Conservation (phyloP, 2,329 filamentous ascomycete genomes). For the Amphichorda felina region DNA sequence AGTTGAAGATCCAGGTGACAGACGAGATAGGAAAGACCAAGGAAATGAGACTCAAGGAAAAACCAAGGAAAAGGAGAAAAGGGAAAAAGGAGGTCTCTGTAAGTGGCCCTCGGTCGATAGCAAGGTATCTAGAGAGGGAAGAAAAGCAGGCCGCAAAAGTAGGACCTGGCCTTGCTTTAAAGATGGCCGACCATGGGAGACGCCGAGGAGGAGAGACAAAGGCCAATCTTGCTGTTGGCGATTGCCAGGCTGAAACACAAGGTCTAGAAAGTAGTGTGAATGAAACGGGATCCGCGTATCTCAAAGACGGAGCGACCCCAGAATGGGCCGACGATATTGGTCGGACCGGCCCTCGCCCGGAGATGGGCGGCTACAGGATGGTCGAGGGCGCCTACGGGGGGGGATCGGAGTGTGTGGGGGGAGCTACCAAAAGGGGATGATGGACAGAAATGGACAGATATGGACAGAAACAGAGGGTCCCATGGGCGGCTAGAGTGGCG, state of each 20-base stretch:
- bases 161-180: slow-evolving; percentile 9
- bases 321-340: slow-evolving; percentile 39
- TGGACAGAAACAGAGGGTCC: no score
- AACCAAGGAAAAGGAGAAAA: slow-evolving; percentile 11
- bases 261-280: slow-evolving; percentile 15
- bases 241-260: slow-evolving; percentile 17
- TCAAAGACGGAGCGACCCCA: slow-evolving; percentile 26
- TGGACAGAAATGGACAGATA: background rate
- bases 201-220: slow-evolving; percentile 8
- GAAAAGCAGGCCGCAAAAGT: slow-evolving; percentile 6
- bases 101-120: slow-evolving; percentile 7
- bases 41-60: slow-evolving; percentile 6
- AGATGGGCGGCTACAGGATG: slow-evolving; percentile 28
- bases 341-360: slow-evolving; percentile 33
- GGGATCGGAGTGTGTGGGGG: background rate
- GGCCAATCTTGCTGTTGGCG: slow-evolving; percentile 11
- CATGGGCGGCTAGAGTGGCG: background rate
- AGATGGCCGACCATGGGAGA: slow-evolving; percentile 11
- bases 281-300: slow-evolving; percentile 43
- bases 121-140: slow-evolving; percentile 9
- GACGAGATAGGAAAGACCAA: slow-evolving; percentile 3
- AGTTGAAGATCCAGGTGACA: slow-evolving; percentile 3
- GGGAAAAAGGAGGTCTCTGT: slow-evolving; percentile 10
- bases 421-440: background rate
- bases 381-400: background rate